Conservation (phyloP, 257 asterid genomes). For the Capsicum rhomboideum region DNA sequence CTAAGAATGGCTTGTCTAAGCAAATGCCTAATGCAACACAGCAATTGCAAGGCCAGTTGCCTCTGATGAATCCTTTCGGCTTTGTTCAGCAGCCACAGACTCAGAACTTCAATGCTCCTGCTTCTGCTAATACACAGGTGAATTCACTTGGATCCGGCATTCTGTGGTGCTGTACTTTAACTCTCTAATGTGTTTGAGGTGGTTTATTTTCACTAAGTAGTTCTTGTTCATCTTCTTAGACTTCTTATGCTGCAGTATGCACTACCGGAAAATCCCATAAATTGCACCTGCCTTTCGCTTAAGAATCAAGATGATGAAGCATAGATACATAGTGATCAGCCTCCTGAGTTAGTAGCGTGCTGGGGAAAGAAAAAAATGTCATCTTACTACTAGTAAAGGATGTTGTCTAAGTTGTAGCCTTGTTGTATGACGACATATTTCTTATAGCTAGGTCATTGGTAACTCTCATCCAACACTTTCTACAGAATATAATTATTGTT, state of each 20-base stretch:
- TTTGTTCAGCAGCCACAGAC: conserved; percentile 2
- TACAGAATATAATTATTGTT: neutral
- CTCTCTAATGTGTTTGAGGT: neutral
- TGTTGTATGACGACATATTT: neutral
- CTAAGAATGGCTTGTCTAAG: conserved; percentile 17
- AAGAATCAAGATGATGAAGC: neutral
- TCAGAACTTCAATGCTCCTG: conserved; percentile 16
- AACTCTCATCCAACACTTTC: neutral
- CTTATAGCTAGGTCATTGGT: neutral
- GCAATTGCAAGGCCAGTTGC: conserved; percentile 13
- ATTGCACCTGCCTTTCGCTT: neutral
- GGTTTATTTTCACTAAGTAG: neutral
- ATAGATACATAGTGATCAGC: conserved; percentile 11
- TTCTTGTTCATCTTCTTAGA: conserved; percentile 11
- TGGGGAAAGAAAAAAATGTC: neutral
- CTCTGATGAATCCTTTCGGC: conserved; percentile 6
- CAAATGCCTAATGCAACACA: conserved; percentile 25
- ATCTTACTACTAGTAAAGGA: neutral
- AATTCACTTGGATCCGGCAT: neutral
- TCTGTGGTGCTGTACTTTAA: conserved; percentile 9
- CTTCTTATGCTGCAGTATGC: neutral
- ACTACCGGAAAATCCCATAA: neutral
- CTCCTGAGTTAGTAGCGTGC: neutral
- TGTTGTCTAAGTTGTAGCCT: neutral
- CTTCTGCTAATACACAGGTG: conserved; percentile 38